Evolutionary conservation across 1,284 basidiomycete species (phyloP).

Genomic region (Papiliotrema fonsecae): DNA sequence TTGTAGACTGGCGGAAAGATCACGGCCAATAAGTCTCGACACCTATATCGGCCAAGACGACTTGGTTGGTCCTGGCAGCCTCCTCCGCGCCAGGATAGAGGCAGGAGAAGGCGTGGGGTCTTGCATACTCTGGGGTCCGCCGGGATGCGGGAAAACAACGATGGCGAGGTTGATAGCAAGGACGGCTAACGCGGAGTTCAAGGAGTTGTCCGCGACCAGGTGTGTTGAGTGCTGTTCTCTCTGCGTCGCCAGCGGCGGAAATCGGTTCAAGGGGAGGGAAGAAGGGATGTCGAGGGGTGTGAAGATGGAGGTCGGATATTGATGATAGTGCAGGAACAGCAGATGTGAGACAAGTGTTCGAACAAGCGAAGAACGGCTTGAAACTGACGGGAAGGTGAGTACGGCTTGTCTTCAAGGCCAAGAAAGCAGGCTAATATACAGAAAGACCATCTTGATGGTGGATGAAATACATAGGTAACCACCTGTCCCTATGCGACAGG

Average conservation of each 20-base stretch:
- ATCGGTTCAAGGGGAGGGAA: too few species aligned
- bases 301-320: too few species aligned
- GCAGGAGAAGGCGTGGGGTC: conserved; percentile 40
- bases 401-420: background rate
- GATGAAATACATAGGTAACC: conserved; percentile 79
- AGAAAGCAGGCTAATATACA: conserved; percentile 6
- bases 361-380: conserved; percentile 70
- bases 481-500: background rate
- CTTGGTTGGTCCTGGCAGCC: conserved; percentile 40
- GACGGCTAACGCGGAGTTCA: conserved; percentile 57
- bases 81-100: conserved; percentile 41
- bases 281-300: too few species aligned
- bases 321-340: conserved; percentile 69
- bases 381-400: conserved; percentile 62
- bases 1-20: conserved; percentile 41
- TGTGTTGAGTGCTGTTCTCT: too few species aligned
- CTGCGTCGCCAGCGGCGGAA: too few species aligned
- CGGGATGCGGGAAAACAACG: conserved; percentile 47
- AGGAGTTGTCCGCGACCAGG: conserved; percentile 69
- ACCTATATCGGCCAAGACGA: conserved; percentile 41
- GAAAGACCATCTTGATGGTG: conserved; percentile 42
- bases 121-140: conserved; percentile 48
- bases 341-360: conserved; percentile 73
- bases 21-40: conserved; percentile 33
- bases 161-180: conserved; percentile 41